These are phyloP conservation scores for Eucalyptus tenuipes DNA, from an alignment of 345 rosid species.

Conservation along the genomic window DNA sequence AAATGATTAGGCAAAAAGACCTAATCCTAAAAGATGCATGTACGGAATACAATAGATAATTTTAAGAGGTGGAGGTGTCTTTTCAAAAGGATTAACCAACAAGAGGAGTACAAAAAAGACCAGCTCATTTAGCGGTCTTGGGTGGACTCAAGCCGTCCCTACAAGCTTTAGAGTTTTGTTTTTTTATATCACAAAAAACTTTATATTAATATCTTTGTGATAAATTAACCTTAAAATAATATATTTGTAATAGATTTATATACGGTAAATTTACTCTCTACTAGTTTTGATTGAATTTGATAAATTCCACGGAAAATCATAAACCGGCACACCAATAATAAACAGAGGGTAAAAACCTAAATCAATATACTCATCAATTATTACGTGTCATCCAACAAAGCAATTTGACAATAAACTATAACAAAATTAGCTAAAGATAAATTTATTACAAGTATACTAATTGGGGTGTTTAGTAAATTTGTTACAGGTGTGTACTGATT, in stretches of 20 bases:
- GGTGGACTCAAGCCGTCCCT: neutral
- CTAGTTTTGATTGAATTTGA: too few species aligned
- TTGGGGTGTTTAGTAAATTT: too few species aligned
- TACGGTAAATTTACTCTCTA: rapidly evolving
- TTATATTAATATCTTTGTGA: rapidly evolving
- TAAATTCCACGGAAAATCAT: too few species aligned
- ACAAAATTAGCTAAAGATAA: too few species aligned
- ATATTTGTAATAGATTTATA: rapidly evolving
- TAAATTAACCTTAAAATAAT: too few species aligned
- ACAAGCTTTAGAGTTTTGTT: neutral
- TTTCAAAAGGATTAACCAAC: neutral
- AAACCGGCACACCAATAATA: rapidly evolving
- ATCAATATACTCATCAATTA: rapidly evolving
- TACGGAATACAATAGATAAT: neutral
- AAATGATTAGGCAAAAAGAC: neutral
- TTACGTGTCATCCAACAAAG: too few species aligned
- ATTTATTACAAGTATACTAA: rapidly evolving
- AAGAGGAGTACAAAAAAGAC: neutral
- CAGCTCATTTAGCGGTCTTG: neutral
- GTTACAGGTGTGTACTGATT: rapidly evolving
- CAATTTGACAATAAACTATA: rapidly evolving
- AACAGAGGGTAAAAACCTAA: rapidly evolving
- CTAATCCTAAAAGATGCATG: neutral
- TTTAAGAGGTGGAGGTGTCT: neutral
- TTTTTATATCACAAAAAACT: too few species aligned